Evolutionary conservation across 148 eudicot genomes (phyloP).

Genomic region (Polygonum maritimum): DNA sequence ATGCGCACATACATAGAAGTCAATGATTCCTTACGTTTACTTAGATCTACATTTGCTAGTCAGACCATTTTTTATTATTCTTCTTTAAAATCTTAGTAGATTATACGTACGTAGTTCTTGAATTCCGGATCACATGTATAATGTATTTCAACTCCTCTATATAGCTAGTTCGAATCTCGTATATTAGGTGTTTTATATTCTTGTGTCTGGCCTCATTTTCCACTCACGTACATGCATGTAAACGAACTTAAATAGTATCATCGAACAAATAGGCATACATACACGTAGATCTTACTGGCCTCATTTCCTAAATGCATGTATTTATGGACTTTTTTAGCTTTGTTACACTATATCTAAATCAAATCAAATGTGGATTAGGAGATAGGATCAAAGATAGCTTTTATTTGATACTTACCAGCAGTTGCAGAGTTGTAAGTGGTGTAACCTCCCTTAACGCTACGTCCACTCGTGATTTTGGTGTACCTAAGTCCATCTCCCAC

Average conservation of each 20-base stretch:
- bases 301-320: too few relatives aligned
- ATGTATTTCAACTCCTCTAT: not conserved
- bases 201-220: too few relatives aligned
- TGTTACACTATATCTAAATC: not conserved
- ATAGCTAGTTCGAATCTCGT: too few relatives aligned
- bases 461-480: slow-evolving; percentile 47
- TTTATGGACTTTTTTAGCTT: too few relatives aligned
- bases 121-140: too few relatives aligned
- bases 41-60: not conserved
- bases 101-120: not conserved
- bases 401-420: slow-evolving; percentile 35
- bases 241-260: too few relatives aligned
- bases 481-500: slow-evolving; percentile 57
- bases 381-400: not conserved
- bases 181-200: too few relatives aligned
- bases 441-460: slow-evolving; percentile 46
- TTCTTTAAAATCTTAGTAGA: not conserved
- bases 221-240: too few relatives aligned
- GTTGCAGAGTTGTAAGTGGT: slow-evolving; percentile 66
- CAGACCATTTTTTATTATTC: not conserved
- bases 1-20: not conserved
- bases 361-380: not conserved
- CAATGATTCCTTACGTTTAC: not conserved
- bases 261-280: too few relatives aligned
- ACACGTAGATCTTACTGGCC: too few relatives aligned